These are phyloP conservation scores for Penicillium crystallinum DNA, from an alignment of 495 filamentous ascomycete genomes.

Conservation along the genomic window DNA sequence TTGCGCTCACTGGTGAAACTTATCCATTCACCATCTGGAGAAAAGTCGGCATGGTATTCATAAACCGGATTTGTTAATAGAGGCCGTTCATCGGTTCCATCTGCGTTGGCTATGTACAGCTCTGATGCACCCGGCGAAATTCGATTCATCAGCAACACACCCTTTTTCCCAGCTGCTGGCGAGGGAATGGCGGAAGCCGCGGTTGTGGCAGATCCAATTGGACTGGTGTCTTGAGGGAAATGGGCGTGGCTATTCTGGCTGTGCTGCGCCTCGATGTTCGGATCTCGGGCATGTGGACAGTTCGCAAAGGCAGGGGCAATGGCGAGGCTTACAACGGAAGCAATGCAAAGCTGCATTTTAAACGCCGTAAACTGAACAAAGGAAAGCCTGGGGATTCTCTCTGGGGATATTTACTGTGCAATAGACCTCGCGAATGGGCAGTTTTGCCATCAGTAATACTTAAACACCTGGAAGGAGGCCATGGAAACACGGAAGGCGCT, in stretches of 20 bases:
- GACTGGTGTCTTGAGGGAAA: neutral
- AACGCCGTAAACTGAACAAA: neutral
- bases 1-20: conserved; percentile 26
- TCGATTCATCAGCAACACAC: conserved; percentile 30
- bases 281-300: neutral
- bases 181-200: neutral
- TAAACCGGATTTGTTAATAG: conserved; percentile 25
- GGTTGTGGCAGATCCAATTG: neutral
- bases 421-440: neutral
- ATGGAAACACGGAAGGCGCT: neutral
- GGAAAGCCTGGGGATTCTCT: neutral
- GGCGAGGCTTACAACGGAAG: neutral
- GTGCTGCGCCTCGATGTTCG: neutral
- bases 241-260: neutral
- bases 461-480: neutral
- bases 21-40: conserved; percentile 28
- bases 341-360: conserved; percentile 2
- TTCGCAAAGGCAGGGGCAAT: neutral
- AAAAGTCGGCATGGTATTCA: conserved; percentile 35
- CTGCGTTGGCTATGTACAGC: conserved; percentile 29
- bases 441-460: neutral
- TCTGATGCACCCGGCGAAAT: conserved; percentile 28
- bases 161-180: conserved; percentile 9
- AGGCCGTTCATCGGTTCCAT: conserved; percentile 27
- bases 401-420: too few species aligned